Evolutionary conservation across 805 yeast genomes (phyloP), one percentile per base, ranked within the genome.

Genomic region (Tetrapisispora nanseiensis): DNA sequence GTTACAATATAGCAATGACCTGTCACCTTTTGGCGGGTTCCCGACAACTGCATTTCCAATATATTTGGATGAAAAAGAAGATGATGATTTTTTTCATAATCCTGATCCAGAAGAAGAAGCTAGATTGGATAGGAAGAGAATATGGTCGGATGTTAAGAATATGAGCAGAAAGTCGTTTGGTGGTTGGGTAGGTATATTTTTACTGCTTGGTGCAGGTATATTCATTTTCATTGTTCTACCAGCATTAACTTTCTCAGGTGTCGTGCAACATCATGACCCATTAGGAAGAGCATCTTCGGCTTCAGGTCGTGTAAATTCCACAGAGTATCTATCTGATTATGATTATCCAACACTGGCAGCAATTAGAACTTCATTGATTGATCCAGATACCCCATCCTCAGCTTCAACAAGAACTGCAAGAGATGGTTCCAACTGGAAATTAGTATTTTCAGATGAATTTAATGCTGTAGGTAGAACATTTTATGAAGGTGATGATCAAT

Each of bases 71-170:
- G 97, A 90, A 52, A 86, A 86, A 63, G 98, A 90, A 63, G 82
- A 84, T 9, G 98, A 90, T 66, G 98, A 90, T 63, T 89, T 86
- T 57, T 61, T 92, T 50, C 97, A 90, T 64, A 92, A 90, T 63
- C 97, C 97, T 2, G 96, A 90, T 62, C 96, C 96, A 9, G 81
- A 87, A 29, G 84, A 79, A 35, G 98, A 92, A 60, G 95, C 95
- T 19, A 76, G 80, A 46, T 78, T 81, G 54, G 95, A 86, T 52
- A 81, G 77, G 48, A 75, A 80, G 57, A 67, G 86, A 51, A 76
- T 83, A 53, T 52, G 66, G 45, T 56, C 76, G 42, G 92, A 83
- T 63, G 61, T 83, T 48, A 82, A 77, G 62, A 57, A 72, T 52
- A 69, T 82, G 76, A 87, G 81, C 59, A 72, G 61, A 54, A 68